Evolutionary conservation across 768 basidiomycete species (phyloP), one percentile per base, ranked within the genome.

Genomic region (Mycena vitilis): DNA sequence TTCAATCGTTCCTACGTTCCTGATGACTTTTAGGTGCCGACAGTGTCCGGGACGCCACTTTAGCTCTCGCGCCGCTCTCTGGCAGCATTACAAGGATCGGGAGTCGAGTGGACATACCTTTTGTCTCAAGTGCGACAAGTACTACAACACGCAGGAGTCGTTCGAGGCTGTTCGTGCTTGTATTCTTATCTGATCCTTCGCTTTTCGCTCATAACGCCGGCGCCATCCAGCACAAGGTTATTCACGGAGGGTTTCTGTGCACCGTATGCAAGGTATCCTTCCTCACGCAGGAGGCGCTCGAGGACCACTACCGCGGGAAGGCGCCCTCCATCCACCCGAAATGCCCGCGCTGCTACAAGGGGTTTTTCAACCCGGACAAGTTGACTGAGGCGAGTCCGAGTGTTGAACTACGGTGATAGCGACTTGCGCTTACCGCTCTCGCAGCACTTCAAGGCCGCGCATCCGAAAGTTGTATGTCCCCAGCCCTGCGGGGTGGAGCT

Each of bases 241-340:
- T 5, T 1, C 60, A 70, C n/a, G 59, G 38, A 3, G 1, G 25
- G 3, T 66, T 54, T n/a, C 0, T 0, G 2, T 71, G 65, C 34
- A 37, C 23, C 2, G 25, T 13, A 0, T 71, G 65, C 51, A 51
- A 57, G 11, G 9, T 4, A 5, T 10, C 3, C 2, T 85, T 77
- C 63, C 72, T 75, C 42, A 79, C 78, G 20, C 78, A 76, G 18
- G 78, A 79, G 56, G 80, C 81, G 3, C 72, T 85, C 23, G 80
- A 84, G 16, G 84, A 84, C 65, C 85, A 86, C 65, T 86, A 83
- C 69, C 77, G 83, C 36, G 85, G 84, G 9, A 81, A 82, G 12
- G 67, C 78, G 1, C 2, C 38, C 18, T 2, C n/a, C 36, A 73
- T 76, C 6, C 85, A 87, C 72, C 84, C 85, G 1, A 87, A 84